These are phyloP conservation scores for Alternaria brassicicola DNA, from an alignment of 2,329 filamentous ascomycete genomes.

Conservation along the genomic window DNA sequence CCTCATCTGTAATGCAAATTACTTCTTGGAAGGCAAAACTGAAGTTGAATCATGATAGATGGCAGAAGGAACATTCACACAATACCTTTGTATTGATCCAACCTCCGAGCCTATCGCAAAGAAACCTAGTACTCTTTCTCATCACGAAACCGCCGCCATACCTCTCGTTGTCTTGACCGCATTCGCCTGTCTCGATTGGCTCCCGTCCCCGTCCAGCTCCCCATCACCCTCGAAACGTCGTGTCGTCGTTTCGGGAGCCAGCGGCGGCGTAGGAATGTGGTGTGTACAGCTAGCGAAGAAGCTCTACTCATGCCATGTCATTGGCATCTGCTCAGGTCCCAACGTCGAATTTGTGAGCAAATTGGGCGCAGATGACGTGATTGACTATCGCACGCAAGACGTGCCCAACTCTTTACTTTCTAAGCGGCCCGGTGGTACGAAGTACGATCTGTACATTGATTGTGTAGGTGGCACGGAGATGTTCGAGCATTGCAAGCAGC, in stretches of 20 bases:
- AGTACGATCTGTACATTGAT: constrained; percentile 57
- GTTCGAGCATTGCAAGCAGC: constrained; percentile 43
- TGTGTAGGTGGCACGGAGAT: constrained; percentile 57
- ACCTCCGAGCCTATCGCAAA: constrained; percentile 30
- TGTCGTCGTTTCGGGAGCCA: constrained; percentile 39
- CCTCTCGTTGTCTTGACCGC: constrained; percentile 50
- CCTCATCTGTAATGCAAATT: not conserved
- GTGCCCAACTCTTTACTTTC: constrained; percentile 41
- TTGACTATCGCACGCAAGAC: constrained; percentile 44
- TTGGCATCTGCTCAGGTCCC: constrained; percentile 56
- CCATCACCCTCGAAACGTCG: constrained; percentile 19
- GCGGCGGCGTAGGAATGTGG: constrained; percentile 44
- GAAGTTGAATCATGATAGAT: constrained; percentile 7
- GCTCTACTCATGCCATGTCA: constrained; percentile 50
- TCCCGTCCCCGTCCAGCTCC: constrained; percentile 13
- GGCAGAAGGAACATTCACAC: constrained; percentile 37
- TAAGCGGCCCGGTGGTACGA: constrained; percentile 38
- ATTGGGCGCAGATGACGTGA: constrained; percentile 59
- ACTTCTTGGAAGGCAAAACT: not conserved
- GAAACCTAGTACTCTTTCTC: constrained; percentile 27
- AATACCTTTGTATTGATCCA: constrained; percentile 29
- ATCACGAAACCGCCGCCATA: constrained; percentile 36
- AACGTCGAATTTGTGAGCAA: constrained; percentile 55
- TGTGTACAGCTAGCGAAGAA: constrained; percentile 49
- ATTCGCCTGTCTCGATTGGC: constrained; percentile 41